phyloP scores from a whole-genome alignment of 2,329 filamentous ascomycete genomes.

The Didymellaceae sp. region DNA sequence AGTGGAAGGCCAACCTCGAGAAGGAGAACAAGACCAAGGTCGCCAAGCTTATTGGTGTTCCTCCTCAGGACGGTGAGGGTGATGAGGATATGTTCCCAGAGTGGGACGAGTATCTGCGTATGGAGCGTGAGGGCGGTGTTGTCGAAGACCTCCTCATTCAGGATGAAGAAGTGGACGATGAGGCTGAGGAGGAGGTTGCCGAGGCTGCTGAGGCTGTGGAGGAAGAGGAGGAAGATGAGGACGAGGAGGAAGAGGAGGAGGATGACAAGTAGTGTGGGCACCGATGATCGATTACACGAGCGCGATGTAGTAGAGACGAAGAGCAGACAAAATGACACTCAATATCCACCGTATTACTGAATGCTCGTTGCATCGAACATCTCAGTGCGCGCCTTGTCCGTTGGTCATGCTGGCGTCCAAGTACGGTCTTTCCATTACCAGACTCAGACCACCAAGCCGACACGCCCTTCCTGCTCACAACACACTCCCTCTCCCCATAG shows the following conservation, averaged over 20 bases:
- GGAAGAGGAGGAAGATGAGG: constrained; percentile 35
- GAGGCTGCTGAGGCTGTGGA: constrained; percentile 40
- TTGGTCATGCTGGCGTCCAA: too few species aligned
- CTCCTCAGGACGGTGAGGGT: constrained; percentile 67
- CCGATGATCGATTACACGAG: too few species aligned
- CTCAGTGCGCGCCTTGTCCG: too few species aligned
- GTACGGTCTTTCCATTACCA: too few species aligned
- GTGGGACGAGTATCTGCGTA: constrained; percentile 86
- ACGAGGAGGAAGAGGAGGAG: constrained; percentile 31
- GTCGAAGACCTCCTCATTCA: constrained; percentile 46
- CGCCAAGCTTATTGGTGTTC: constrained; percentile 80
- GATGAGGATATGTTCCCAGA: constrained; percentile 90
- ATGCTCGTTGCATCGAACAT: too few species aligned
- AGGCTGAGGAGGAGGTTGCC: constrained; percentile 43
- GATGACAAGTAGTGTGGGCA: too few species aligned
- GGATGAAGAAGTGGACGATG: constrained; percentile 42
- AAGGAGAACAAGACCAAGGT: constrained; percentile 86
- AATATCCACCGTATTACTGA: too few species aligned
- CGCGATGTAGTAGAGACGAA: too few species aligned
- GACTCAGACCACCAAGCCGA: too few species aligned
- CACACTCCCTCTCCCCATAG: too few species aligned
- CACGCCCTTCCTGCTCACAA: too few species aligned
- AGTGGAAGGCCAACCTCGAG: constrained; percentile 86
- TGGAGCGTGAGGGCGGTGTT: constrained; percentile 75
- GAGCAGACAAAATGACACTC: too few species aligned